These are phyloP conservation scores for Fusarium sp. DNA, from an alignment of 2,329 filamentous ascomycete genomes.

Conservation along the genomic window DNA sequence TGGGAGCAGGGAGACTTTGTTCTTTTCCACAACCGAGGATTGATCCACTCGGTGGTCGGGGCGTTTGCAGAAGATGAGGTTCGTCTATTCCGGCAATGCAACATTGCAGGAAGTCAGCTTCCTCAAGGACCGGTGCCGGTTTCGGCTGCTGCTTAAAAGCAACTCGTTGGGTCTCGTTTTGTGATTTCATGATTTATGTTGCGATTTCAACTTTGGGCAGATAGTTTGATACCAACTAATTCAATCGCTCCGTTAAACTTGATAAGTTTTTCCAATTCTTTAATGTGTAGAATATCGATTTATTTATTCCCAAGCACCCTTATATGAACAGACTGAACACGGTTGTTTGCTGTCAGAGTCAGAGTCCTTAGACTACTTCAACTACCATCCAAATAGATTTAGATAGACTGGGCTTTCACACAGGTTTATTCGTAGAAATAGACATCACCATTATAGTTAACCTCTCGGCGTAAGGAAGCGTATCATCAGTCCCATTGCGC, in stretches of 20 bases:
- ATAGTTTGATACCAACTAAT: background rate
- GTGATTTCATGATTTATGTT: background rate
- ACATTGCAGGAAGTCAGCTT: constrained; percentile 74
- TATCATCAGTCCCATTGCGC: no score
- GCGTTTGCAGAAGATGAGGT: constrained; percentile 81
- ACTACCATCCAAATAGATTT: background rate
- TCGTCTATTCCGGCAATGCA: constrained; percentile 81
- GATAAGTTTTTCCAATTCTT: accelerated
- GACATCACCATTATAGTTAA: background rate
- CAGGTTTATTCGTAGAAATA: background rate
- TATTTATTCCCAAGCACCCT: background rate
- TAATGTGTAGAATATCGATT: background rate
- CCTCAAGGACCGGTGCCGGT: constrained; percentile 60
- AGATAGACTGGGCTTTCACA: background rate
- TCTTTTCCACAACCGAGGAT: constrained; percentile 82
- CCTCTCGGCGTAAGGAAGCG: background rate
- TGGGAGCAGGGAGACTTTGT: constrained; percentile 84
- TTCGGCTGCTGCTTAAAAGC: background rate
- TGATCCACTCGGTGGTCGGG: constrained; percentile 81
- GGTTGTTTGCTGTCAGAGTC: background rate
- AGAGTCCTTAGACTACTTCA: background rate
- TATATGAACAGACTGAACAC: background rate
- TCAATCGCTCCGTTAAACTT: background rate
- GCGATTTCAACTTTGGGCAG: background rate
- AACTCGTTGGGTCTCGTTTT: background rate